Conservation (phyloP, 2,329 filamentous ascomycete species). For the Penicillium sp. region DNA sequence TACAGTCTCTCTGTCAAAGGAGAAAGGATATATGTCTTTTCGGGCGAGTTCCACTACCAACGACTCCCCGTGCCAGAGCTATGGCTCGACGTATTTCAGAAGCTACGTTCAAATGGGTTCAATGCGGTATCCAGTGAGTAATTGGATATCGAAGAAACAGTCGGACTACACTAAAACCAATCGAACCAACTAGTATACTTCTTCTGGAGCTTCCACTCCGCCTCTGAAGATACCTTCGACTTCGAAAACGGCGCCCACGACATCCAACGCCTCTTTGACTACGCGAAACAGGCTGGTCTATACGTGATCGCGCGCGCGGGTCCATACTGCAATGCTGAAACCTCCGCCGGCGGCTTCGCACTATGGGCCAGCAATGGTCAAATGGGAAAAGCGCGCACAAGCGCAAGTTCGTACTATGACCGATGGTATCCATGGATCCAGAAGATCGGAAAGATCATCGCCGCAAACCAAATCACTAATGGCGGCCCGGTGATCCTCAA, state of each 20-base stretch:
- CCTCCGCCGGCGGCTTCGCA: constrained; percentile 47
- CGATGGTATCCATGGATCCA: constrained; percentile 49
- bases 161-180: neutral
- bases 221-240: constrained; percentile 40
- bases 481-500: constrained; percentile 52
- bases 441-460: constrained; percentile 48
- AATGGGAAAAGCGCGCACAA: constrained; percentile 44
- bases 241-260: constrained; percentile 52
- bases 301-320: constrained; percentile 52
- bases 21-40: constrained; percentile 48
- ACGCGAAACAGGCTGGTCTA: constrained; percentile 51
- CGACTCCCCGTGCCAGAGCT: constrained; percentile 53
- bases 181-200: constrained; percentile 25
- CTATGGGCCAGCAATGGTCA: constrained; percentile 49
- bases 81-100: constrained; percentile 55
- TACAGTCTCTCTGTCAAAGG: constrained; percentile 52
- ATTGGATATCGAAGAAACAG: neutral
- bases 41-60: constrained; percentile 54
- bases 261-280: constrained; percentile 50
- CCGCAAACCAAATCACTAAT: constrained; percentile 50
- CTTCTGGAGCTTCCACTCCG: constrained; percentile 33
- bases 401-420: constrained; percentile 44
- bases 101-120: constrained; percentile 52
- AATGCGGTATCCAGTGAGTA: constrained; percentile 47
- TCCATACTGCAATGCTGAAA: constrained; percentile 53